Evolutionary conservation across 2,329 filamentous ascomycete species (phyloP).

Genomic region (Colletotrichum musae): DNA sequence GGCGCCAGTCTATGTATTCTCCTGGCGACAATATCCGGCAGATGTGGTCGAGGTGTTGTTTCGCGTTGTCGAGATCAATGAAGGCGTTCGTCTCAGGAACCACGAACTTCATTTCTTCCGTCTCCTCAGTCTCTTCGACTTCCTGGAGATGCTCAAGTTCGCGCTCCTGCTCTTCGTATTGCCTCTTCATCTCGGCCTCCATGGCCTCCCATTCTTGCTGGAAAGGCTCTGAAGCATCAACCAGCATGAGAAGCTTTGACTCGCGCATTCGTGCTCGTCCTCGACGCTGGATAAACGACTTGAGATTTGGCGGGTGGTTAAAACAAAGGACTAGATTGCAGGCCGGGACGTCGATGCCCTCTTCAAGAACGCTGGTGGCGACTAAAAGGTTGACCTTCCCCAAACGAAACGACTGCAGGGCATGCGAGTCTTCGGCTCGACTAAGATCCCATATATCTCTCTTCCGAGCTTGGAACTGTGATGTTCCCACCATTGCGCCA

Average conservation of each 20-base stretch:
- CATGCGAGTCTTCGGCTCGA: constrained; percentile 50
- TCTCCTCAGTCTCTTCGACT: constrained; percentile 60
- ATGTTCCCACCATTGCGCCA: constrained; percentile 70
- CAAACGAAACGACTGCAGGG: constrained; percentile 64
- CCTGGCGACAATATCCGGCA: constrained; percentile 73
- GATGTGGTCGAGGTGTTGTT: constrained; percentile 86
- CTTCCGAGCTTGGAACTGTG: constrained; percentile 52
- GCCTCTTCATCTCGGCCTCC: constrained; percentile 80
- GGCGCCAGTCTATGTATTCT: constrained; percentile 74
- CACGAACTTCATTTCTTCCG: constrained; percentile 49
- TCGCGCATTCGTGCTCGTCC: constrained; percentile 66
- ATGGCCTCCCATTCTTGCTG: constrained; percentile 72
- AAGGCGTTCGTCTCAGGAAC: constrained; percentile 69
- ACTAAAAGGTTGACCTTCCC: constrained; percentile 71
- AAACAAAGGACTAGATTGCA: constrained; percentile 75
- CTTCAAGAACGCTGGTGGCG: constrained; percentile 75
- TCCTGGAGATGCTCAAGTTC: constrained; percentile 60
- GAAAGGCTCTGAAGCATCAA: constrained; percentile 48
- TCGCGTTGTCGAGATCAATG: constrained; percentile 81
- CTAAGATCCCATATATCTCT: constrained; percentile 58
- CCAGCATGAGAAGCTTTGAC: constrained; percentile 66
- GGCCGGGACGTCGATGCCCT: constrained; percentile 77
- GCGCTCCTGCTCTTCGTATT: constrained; percentile 77
- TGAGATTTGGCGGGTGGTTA: constrained; percentile 64
- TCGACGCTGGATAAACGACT: constrained; percentile 71